These are phyloP conservation scores for Gloeophyllum trabeum DNA, from an alignment of 768 basidiomycete genomes.

Conservation along the genomic window DNA sequence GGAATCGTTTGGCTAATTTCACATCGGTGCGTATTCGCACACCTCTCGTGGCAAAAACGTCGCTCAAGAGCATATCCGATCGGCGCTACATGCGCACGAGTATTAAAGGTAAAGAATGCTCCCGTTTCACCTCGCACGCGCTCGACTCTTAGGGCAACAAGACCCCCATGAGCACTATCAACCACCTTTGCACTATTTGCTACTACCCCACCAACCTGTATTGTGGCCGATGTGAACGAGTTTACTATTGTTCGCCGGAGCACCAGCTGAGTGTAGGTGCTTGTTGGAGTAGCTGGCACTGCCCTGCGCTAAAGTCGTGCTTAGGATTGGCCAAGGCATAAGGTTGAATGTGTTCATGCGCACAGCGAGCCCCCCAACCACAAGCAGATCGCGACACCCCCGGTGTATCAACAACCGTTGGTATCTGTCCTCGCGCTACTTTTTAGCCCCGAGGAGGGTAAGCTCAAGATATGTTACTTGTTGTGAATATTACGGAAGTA, in stretches of 20 bases:
- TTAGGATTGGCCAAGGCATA: constrained; percentile 78
- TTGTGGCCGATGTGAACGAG: constrained; percentile 77
- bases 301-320: constrained; percentile 5
- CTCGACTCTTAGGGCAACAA: too few species aligned
- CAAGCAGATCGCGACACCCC: constrained; percentile 66
- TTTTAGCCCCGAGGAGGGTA: constrained; percentile 70
- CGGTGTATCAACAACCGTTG: constrained; percentile 56
- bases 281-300: neutral
- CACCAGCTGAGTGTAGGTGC: constrained; percentile 56
- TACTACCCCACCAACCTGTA: constrained; percentile 68
- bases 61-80: too few species aligned
- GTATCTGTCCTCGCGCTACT: constrained; percentile 63
- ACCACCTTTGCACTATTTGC: constrained; percentile 74
- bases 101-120: too few species aligned
- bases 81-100: too few species aligned
- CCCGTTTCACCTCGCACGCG: too few species aligned
- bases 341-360: constrained; percentile 52
- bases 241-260: constrained; percentile 76
- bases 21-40: too few species aligned
- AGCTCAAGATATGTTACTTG: constrained; percentile 4
- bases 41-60: too few species aligned
- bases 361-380: constrained; percentile 40
- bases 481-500: constrained; percentile 3
- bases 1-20: too few species aligned
- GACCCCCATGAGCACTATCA: too few species aligned